Conservation (phyloP, 345 rosid species). For the Jatropha curcas region DNA sequence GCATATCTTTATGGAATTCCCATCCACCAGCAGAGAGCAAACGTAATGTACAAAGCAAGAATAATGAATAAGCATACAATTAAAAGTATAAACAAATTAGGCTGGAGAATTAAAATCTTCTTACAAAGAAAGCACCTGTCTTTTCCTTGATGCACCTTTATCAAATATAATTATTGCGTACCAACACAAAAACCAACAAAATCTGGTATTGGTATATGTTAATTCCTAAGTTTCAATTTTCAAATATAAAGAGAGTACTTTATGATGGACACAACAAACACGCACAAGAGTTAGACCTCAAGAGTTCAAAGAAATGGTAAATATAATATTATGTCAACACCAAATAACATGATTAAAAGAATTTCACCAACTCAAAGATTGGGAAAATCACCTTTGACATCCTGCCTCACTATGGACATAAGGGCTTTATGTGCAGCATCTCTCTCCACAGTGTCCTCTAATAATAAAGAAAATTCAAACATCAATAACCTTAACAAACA, state of each 20-base stretch:
- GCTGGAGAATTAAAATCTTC: too few relatives aligned
- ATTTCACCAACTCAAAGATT: not conserved
- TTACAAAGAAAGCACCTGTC: not conserved
- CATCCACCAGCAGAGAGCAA: too few relatives aligned
- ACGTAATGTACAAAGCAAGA: too few relatives aligned
- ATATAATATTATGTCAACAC: not conserved
- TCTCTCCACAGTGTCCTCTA: constrained; percentile 91
- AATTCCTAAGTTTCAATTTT: not conserved
- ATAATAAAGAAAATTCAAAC: constrained; percentile 8
- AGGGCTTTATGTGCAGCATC: constrained; percentile 98
- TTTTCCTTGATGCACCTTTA: not conserved
- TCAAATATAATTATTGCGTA: not conserved
- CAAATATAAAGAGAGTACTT: not conserved
- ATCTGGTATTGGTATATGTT: not conserved
- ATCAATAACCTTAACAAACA: constrained; percentile 8
- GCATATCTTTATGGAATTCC: too few relatives aligned
- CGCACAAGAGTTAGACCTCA: not conserved
- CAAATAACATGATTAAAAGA: not conserved
- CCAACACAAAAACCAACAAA: not conserved
- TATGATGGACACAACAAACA: too few relatives aligned
- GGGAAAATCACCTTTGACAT: constrained; percentile 74
- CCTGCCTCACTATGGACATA: constrained; percentile 93
- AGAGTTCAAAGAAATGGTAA: not conserved
- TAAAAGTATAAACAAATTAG: too few relatives aligned
- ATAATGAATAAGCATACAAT: too few relatives aligned